phyloP scores from a whole-genome alignment of 768 basidiomycete species.

The Lactifluus volemus region DNA sequence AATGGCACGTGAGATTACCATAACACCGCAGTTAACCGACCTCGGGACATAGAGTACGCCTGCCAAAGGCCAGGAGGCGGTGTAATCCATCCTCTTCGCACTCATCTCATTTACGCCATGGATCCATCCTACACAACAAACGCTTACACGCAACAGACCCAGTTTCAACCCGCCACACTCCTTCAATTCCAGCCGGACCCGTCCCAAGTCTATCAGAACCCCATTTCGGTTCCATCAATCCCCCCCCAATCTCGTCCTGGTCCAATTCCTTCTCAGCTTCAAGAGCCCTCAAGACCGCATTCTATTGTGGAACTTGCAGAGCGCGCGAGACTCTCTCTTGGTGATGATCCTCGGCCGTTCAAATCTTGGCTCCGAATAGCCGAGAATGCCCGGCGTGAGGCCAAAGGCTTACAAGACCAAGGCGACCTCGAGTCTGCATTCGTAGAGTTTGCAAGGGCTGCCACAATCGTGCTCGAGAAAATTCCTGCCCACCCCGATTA shows the following conservation, averaged over 20 bases:
- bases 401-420: slow-evolving; percentile 23
- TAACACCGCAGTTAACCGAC: not conserved
- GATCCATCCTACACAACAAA: not conserved
- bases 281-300: slow-evolving; percentile 26
- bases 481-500: slow-evolving; percentile 70
- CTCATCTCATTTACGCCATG: slow-evolving; percentile 1
- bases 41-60: not conserved
- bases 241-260: slow-evolving; percentile 3
- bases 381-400: slow-evolving; percentile 48
- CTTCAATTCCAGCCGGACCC: not conserved
- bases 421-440: slow-evolving; percentile 66
- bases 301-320: slow-evolving; percentile 61
- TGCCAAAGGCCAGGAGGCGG: not conserved
- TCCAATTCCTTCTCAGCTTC: not conserved
- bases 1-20: slow-evolving; percentile 10
- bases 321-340: slow-evolving; percentile 45
- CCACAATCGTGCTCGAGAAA: slow-evolving; percentile 70
- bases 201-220: slow-evolving; percentile 7
- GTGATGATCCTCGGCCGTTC: slow-evolving; percentile 50
- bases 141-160: not conserved
- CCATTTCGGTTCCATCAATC: slow-evolving; percentile 1
- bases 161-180: slow-evolving; percentile 11
- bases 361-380: slow-evolving; percentile 61
- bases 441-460: slow-evolving; percentile 61
- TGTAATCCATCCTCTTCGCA: not conserved